Conservation (phyloP, 1,284 basidiomycete species). For the Marasmius sp. region DNA sequence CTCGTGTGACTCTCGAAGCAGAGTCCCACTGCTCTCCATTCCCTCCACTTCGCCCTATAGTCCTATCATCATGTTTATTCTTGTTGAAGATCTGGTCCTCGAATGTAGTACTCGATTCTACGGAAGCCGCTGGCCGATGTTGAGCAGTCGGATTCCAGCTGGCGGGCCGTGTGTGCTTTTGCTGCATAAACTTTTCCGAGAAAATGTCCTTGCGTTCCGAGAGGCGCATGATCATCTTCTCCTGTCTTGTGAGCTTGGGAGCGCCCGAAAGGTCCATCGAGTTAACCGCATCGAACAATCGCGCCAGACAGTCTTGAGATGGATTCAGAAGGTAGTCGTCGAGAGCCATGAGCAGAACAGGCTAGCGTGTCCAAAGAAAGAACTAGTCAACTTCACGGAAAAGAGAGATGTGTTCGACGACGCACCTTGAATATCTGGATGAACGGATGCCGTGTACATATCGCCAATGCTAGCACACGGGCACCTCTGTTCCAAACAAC, state of each 20-base stretch:
- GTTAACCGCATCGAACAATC: slow-evolving; percentile 92
- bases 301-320: slow-evolving; percentile 83
- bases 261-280: slow-evolving; percentile 84
- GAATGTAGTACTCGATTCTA: slow-evolving; percentile 63
- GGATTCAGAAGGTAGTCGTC: slow-evolving; percentile 93
- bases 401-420: slow-evolving; percentile 3
- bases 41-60: slow-evolving; percentile 17
- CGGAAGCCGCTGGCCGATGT: slow-evolving; percentile 56
- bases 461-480: slow-evolving; percentile 93
- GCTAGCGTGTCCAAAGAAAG: slow-evolving; percentile 46
- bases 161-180: slow-evolving; percentile 16
- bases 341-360: slow-evolving; percentile 89
- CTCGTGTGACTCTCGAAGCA: slow-evolving; percentile 19
- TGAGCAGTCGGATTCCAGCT: slow-evolving; percentile 17
- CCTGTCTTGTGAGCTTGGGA: slow-evolving; percentile 75
- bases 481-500: slow-evolving; percentile 70
- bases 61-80: slow-evolving; percentile 34
- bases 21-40: slow-evolving; percentile 23
- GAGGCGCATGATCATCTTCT: slow-evolving; percentile 87
- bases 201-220: slow-evolving; percentile 93
- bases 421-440: slow-evolving; percentile 96
- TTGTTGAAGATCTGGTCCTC: slow-evolving; percentile 61
- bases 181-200: slow-evolving; percentile 67
- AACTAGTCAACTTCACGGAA: slow-evolving; percentile 1
- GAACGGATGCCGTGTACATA: slow-evolving; percentile 93